Conservation (phyloP, 2,329 filamentous ascomycete genomes). For the Rhinocladiella mackenziei region DNA sequence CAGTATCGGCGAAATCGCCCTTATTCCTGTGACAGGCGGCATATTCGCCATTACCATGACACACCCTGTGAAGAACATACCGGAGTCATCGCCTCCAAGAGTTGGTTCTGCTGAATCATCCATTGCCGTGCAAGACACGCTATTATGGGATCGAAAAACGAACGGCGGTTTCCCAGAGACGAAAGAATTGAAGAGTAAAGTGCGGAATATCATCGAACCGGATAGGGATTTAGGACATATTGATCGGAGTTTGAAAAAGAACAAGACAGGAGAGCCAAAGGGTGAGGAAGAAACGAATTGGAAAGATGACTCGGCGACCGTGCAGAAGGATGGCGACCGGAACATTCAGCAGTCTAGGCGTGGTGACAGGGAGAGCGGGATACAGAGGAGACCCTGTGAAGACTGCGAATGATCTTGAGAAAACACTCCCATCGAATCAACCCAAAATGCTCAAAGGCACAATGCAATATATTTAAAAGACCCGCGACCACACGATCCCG, state of each 20-base stretch:
- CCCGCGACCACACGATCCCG: too few relatives aligned
- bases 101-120: background rate
- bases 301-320: background rate
- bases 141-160: slow-evolving; percentile 82
- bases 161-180: slow-evolving; percentile 93
- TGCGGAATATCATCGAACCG: slow-evolving; percentile 79
- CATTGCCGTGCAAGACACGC: slow-evolving; percentile 40
- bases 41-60: slow-evolving; percentile 70
- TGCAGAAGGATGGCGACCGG: too few relatives aligned
- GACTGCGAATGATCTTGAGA: slow-evolving; percentile 2
- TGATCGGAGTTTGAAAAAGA: slow-evolving; percentile 50
- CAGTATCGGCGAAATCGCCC: slow-evolving; percentile 76
- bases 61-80: slow-evolving; percentile 26
- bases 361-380: slow-evolving; percentile 5
- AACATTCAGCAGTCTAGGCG: too few relatives aligned
- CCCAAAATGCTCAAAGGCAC: too few relatives aligned
- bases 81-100: background rate
- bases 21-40: slow-evolving; percentile 81
- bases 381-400: background rate
- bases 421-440: too few relatives aligned
- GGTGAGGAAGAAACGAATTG: background rate
- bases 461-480: too few relatives aligned
- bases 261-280: slow-evolving; percentile 17
- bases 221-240: slow-evolving; percentile 75
- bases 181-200: slow-evolving; percentile 80